phyloP scores from a whole-genome alignment of 306 rosid genomes.

The Cyclanthera cordifolia region DNA sequence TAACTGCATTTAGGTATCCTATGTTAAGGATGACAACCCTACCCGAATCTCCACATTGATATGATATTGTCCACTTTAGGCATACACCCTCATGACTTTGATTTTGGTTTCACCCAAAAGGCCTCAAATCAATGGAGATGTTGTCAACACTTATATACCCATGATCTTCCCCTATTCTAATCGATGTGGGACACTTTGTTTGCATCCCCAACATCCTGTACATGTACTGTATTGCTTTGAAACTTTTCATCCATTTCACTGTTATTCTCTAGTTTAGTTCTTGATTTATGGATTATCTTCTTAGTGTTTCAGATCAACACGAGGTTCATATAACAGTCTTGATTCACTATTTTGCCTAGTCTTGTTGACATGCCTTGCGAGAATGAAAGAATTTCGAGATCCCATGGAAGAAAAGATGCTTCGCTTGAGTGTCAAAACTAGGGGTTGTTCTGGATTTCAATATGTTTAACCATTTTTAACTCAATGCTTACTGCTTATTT shows the following conservation, averaged over 20 bases:
- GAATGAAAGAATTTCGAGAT: conserved; percentile 61
- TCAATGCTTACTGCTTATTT: not conserved
- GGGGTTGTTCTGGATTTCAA: conserved; percentile 97
- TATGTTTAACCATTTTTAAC: conserved; percentile 31
- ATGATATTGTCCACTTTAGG: not conserved
- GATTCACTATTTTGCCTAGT: conserved; percentile 6
- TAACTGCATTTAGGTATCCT: conserved; percentile 48
- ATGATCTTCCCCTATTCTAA: too few relatives aligned
- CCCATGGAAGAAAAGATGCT: conserved; percentile 41
- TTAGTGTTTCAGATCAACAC: not conserved
- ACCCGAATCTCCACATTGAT: too few relatives aligned
- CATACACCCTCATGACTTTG: too few relatives aligned
- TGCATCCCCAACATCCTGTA: too few relatives aligned
- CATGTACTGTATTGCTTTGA: not conserved
- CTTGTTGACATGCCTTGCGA: conserved; percentile 25
- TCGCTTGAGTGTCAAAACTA: conserved; percentile 75
- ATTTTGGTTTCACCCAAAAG: too few relatives aligned
- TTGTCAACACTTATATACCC: too few relatives aligned
- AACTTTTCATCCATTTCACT: not conserved
- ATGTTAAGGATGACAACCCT: too few relatives aligned
- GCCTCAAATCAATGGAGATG: too few relatives aligned
- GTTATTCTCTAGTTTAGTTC: not conserved
- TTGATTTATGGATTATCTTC: not conserved
- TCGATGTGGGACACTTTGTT: too few relatives aligned
- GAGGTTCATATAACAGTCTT: not conserved